phyloP scores from a whole-genome alignment of 257 asterid species.

The Paulownia fortunei region DNA sequence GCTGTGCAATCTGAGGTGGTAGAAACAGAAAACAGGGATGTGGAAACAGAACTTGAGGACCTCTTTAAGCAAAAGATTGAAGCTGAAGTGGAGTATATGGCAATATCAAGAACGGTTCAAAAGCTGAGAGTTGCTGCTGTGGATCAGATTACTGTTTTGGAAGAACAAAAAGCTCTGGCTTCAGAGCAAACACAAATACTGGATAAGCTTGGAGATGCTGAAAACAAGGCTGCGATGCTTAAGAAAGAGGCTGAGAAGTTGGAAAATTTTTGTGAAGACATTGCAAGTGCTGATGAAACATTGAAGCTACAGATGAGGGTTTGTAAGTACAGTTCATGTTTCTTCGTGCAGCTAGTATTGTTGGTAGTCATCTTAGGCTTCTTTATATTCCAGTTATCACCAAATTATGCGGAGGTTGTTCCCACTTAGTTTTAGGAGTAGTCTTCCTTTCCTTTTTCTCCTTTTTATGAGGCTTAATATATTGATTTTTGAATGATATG shows the following conservation, averaged over 20 bases:
- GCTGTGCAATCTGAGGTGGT: conserved; percentile 44
- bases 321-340: conserved; percentile 56
- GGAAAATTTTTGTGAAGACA: conserved; percentile 50
- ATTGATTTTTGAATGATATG: conserved; percentile 24
- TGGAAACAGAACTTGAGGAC: conserved; percentile 57
- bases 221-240: conserved; percentile 54
- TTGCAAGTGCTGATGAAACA: conserved; percentile 47
- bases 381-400: conserved; percentile 46
- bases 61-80: conserved; percentile 70
- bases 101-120: conserved; percentile 52
- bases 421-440: conserved; percentile 63
- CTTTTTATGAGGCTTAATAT: conserved; percentile 9
- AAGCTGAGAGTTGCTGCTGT: conserved; percentile 47
- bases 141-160: conserved; percentile 56
- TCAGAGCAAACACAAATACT: conserved; percentile 55
- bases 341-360: conserved; percentile 59
- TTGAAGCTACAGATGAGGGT: conserved; percentile 52
- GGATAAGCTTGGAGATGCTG: conserved; percentile 50
- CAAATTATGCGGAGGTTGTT: conserved; percentile 49
- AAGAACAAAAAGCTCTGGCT: conserved; percentile 53
- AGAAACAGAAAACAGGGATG: conserved; percentile 35
- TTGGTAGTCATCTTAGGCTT: conserved; percentile 41
- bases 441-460: background rate
- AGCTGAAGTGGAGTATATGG: conserved; percentile 73
- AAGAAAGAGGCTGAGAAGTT: conserved; percentile 52